Evolutionary conservation across 495 filamentous ascomycete species (phyloP).

Genomic region (Xylaria curta): DNA sequence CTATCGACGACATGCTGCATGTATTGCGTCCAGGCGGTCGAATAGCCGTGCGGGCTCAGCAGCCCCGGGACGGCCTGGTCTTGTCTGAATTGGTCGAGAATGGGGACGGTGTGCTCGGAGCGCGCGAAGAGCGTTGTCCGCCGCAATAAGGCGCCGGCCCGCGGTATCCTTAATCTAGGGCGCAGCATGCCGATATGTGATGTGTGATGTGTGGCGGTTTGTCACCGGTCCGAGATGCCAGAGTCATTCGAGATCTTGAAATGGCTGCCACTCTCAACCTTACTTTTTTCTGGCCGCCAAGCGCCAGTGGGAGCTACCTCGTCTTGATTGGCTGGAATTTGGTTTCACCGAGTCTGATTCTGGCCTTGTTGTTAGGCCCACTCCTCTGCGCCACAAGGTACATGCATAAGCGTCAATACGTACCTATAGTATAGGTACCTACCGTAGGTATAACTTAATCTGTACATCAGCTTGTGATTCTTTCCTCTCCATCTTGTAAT

Average conservation of each 20-base stretch:
- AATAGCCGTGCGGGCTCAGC: conserved; percentile 68
- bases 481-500: too few relatives aligned
- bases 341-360: conserved; percentile 30
- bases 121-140: conserved; percentile 29
- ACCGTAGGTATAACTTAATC: too few relatives aligned
- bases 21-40: conserved; percentile 84
- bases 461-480: too few relatives aligned
- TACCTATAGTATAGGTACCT: too few relatives aligned
- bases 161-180: conserved; percentile 55
- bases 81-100: conserved; percentile 60
- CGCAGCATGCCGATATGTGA: conserved; percentile 46
- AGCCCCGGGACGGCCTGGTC: conserved; percentile 71
- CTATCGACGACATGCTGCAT: conserved; percentile 73
- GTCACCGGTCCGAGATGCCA: conserved; percentile 28
- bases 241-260: background rate
- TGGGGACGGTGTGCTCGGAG: conserved; percentile 61
- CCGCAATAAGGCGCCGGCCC: conserved; percentile 35
- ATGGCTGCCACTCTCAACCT: background rate
- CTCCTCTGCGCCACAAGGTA: too few relatives aligned
- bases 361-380: background rate
- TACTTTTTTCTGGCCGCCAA: conserved; percentile 35
- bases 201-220: conserved; percentile 32
- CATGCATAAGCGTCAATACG: too few relatives aligned
- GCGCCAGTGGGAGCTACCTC: conserved; percentile 18
- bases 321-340: conserved; percentile 40